phyloP scores from a whole-genome alignment of 129 eudicot genomes.

The Tagetes erecta region DNA sequence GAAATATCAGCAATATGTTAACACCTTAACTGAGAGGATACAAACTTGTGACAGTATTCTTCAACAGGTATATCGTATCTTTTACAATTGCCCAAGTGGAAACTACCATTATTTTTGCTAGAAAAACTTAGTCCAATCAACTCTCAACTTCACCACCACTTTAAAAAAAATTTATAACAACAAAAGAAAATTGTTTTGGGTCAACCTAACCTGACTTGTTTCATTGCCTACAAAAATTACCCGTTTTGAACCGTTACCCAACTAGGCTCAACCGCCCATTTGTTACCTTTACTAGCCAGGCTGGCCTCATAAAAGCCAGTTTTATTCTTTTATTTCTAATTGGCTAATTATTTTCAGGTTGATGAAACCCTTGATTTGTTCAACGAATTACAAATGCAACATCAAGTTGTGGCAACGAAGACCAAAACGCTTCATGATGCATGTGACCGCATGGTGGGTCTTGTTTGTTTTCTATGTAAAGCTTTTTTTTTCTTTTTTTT shows the following conservation, averaged over 20 bases:
- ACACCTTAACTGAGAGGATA: constrained; percentile 79
- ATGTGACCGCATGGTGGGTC: constrained; percentile 85
- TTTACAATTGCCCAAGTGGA: constrained; percentile 12
- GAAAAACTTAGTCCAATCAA: constrained; percentile 17
- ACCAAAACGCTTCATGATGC: constrained; percentile 99
- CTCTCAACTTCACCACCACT: constrained; percentile 8
- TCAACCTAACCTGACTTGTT: background rate
- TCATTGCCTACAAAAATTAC: background rate
- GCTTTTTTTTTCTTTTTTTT: constrained; percentile 21
- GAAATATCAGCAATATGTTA: constrained; percentile 92
- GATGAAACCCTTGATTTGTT: constrained; percentile 96
- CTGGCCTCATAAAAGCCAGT: background rate
- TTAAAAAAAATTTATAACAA: background rate
- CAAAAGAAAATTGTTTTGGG: background rate
- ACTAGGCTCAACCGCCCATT: background rate
- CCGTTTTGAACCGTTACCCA: background rate
- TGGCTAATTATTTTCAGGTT: constrained; percentile 51
- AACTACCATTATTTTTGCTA: background rate
- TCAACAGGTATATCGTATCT: constrained; percentile 50
- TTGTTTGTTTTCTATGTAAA: constrained; percentile 12
- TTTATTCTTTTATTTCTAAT: no score
- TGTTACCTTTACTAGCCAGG: background rate
- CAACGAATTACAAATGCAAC: constrained; percentile 89
- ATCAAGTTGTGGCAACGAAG: constrained; percentile 93
- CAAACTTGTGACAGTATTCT: constrained; percentile 92